These are phyloP conservation scores for Backusella westeae DNA, from an alignment of 192 early-diverging fungal species.

Conservation along the genomic window DNA sequence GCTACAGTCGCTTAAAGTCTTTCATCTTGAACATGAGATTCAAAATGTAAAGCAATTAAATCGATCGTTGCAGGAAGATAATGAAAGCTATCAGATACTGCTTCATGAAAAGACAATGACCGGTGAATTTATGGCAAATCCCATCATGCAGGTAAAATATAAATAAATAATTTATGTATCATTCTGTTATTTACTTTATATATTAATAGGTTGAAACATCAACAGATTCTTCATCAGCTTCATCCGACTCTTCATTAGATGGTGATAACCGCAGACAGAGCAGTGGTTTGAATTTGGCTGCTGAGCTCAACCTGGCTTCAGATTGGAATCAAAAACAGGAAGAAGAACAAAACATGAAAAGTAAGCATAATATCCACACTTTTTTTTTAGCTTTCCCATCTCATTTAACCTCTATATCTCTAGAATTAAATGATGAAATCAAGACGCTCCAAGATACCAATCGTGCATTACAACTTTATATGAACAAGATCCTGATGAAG, in stretches of 20 bases:
- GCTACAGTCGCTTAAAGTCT: slow-evolving; percentile 36
- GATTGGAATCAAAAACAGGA: slow-evolving; percentile 11
- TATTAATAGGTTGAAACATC: background rate
- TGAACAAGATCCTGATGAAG: slow-evolving; percentile 74
- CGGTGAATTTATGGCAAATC: slow-evolving; percentile 69
- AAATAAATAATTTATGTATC: background rate
- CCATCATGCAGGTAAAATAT: slow-evolving; percentile 53
- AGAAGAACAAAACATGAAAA: slow-evolving; percentile 13
- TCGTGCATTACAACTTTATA: slow-evolving; percentile 66
- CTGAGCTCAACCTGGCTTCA: slow-evolving; percentile 25
- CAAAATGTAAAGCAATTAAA: slow-evolving; percentile 65
- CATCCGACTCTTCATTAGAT: background rate
- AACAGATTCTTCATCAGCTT: background rate
- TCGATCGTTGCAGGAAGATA: slow-evolving; percentile 72
- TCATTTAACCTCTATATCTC: no score
- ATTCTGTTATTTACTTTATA: background rate
- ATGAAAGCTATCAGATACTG: slow-evolving; percentile 77
- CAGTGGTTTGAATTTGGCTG: slow-evolving; percentile 35
- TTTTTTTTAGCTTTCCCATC: no score
- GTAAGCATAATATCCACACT: slow-evolving; percentile 12
- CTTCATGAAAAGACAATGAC: slow-evolving; percentile 80
- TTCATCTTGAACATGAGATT: slow-evolving; percentile 55
- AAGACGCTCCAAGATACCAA: slow-evolving; percentile 64
- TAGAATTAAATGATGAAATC: slow-evolving; percentile 57
- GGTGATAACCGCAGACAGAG: slow-evolving; percentile 6